These are phyloP conservation scores for Spathaspora sp. DNA, from an alignment of 805 yeast species.

Conservation along the genomic window DNA sequence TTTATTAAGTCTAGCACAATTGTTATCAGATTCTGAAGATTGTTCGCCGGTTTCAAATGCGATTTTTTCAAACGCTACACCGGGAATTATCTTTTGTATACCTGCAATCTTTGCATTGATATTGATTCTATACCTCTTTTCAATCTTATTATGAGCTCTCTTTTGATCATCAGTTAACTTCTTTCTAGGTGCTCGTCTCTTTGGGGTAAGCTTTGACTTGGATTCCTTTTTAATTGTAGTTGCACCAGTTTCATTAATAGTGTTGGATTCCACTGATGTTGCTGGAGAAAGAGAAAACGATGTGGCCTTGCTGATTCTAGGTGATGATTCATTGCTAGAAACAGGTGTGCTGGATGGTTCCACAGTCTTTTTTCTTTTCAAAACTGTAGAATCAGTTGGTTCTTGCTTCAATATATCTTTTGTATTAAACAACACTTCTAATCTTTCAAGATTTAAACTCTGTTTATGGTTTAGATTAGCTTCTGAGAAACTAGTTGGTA, in stretches of 20 bases:
- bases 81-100: slow-evolving; percentile 62
- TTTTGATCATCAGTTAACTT: slow-evolving; percentile 57
- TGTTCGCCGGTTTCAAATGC: slow-evolving; percentile 49
- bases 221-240: not conserved
- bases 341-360: not conserved
- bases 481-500: slow-evolving; percentile 5
- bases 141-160: slow-evolving; percentile 71
- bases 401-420: slow-evolving; percentile 22
- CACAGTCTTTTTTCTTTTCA: not conserved
- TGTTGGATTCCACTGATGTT: not conserved
- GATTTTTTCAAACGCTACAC: slow-evolving; percentile 59
- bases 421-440: slow-evolving; percentile 27
- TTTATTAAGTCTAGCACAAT: slow-evolving; percentile 48
- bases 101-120: slow-evolving; percentile 70
- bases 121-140: slow-evolving; percentile 66
- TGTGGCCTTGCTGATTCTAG: not conserved
- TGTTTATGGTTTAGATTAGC: slow-evolving; percentile 15
- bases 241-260: not conserved
- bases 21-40: slow-evolving; percentile 1
- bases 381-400: not conserved
- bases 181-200: slow-evolving; percentile 49
- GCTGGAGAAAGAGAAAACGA: not conserved
- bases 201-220: slow-evolving; percentile 6
- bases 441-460: slow-evolving; percentile 18
- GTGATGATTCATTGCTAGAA: not conserved